Conservation (phyloP, 495 filamentous ascomycete genomes). For the Tuber borchii region DNA sequence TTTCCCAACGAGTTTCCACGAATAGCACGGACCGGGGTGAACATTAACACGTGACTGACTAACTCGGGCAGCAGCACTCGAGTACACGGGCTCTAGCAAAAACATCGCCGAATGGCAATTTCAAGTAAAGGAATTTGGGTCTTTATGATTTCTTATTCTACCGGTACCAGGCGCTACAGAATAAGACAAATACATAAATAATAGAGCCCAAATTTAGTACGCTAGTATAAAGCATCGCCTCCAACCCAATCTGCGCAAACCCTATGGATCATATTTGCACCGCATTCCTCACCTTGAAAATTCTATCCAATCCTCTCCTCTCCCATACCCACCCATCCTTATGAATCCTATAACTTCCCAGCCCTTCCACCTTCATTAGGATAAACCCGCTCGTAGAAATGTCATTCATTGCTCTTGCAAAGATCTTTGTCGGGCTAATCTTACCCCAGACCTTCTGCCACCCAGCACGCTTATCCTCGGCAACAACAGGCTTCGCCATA, state of each 20-base stretch:
- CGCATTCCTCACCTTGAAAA: conserved; percentile 22
- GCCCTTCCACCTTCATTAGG: conserved; percentile 23
- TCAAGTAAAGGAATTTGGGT: neutral
- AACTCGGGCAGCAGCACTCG: neutral
- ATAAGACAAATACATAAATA: neutral
- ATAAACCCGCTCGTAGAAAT: conserved; percentile 27
- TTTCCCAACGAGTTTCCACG: neutral
- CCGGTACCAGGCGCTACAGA: neutral
- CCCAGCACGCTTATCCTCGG: conserved; percentile 11
- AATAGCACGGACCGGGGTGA: conserved; percentile 24
- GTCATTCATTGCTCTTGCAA: neutral
- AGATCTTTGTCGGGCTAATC: conserved; percentile 11
- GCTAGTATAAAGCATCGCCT: neutral
- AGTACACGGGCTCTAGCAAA: neutral
- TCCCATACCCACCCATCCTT: conserved; percentile 40
- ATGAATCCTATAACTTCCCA: conserved; percentile 26
- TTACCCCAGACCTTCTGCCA: conserved; percentile 19
- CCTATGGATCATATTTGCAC: neutral
- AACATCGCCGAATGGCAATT: neutral
- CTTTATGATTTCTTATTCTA: neutral
- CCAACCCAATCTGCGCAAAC: conserved; percentile 8
- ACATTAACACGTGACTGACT: conserved; percentile 4
- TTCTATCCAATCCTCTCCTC: conserved; percentile 36
- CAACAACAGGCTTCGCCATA: neutral
- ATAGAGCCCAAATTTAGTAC: neutral